Percentiles rank a stretch among this genome's conserved stretches.
phyloP scores from a whole-genome alignment of 495 filamentous ascomycete species.

The Talaromyces wortmannii region DNA sequence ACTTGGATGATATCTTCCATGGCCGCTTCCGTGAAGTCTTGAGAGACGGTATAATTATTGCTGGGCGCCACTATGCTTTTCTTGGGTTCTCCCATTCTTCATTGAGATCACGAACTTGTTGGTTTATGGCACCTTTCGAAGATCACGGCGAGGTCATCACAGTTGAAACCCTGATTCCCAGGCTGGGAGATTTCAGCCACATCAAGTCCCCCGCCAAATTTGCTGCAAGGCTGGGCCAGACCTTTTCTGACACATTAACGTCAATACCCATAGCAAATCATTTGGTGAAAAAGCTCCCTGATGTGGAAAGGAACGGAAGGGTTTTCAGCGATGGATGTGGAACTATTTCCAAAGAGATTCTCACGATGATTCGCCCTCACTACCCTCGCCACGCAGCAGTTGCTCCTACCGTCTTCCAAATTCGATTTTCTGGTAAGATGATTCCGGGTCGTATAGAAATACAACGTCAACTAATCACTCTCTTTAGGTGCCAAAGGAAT shows the following conservation, averaged over 20 bases:
- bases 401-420: constrained; percentile 56
- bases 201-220: constrained; percentile 66
- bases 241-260: constrained; percentile 67
- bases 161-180: constrained; percentile 45
- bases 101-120: constrained; percentile 31
- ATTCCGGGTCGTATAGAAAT: neutral
- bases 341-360: constrained; percentile 47
- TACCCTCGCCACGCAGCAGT: constrained; percentile 3
- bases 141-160: constrained; percentile 31
- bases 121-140: constrained; percentile 63
- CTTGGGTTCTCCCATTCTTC: constrained; percentile 81
- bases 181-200: constrained; percentile 56
- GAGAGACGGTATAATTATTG: constrained; percentile 50
- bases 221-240: constrained; percentile 77
- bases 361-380: constrained; percentile 5
- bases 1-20: constrained; percentile 40
- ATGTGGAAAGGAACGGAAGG: constrained; percentile 25
- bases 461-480: neutral
- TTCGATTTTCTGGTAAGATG: constrained; percentile 54
- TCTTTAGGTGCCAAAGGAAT: constrained; percentile 60
- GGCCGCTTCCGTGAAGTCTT: constrained; percentile 53
- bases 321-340: constrained; percentile 77
- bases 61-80: constrained; percentile 57
- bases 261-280: constrained; percentile 26
- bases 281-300: constrained; percentile 22